These are phyloP conservation scores for Colletotrichum siamense DNA, from an alignment of 2,329 filamentous ascomycete genomes.

Conservation along the genomic window DNA sequence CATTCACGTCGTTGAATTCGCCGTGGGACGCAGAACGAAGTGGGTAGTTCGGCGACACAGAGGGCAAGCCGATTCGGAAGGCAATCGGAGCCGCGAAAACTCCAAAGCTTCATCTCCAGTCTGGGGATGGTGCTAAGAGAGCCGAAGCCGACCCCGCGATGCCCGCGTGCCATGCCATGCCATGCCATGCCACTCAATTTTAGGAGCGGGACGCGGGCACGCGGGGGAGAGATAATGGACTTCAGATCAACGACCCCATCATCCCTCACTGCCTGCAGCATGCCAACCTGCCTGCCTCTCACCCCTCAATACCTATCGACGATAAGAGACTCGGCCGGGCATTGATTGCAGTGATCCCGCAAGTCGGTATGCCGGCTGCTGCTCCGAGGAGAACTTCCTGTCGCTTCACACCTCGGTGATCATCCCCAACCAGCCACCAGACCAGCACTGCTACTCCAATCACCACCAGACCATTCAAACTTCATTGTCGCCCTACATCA, in stretches of 20 bases:
- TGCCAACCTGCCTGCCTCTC: not conserved
- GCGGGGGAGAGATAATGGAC: constrained; percentile 6
- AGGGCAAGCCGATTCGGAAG: not conserved
- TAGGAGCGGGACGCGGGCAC: constrained; percentile 7
- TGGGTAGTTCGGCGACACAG: not conserved
- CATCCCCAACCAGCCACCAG: not conserved
- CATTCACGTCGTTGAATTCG: not conserved
- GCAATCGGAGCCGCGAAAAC: not conserved
- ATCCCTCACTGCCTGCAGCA: not conserved
- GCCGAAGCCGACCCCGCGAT: constrained; percentile 8
- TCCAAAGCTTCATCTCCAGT: not conserved
- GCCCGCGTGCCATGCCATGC: not conserved
- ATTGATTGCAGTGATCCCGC: not conserved
- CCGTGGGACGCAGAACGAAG: not conserved
- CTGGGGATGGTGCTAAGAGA: constrained; percentile 7
- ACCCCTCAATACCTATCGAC: not conserved
- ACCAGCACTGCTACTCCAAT: not conserved
- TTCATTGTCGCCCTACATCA: not conserved
- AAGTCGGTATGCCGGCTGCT: not conserved
- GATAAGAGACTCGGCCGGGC: not conserved
- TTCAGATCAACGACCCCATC: constrained; percentile 8
- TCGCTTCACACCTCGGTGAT: not conserved
- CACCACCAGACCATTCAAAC: not conserved
- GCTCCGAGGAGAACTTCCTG: not conserved
- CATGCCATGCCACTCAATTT: not conserved